phyloP scores from a whole-genome alignment of 352 stramenopile species.

The Globisporangium takayamanum region DNA sequence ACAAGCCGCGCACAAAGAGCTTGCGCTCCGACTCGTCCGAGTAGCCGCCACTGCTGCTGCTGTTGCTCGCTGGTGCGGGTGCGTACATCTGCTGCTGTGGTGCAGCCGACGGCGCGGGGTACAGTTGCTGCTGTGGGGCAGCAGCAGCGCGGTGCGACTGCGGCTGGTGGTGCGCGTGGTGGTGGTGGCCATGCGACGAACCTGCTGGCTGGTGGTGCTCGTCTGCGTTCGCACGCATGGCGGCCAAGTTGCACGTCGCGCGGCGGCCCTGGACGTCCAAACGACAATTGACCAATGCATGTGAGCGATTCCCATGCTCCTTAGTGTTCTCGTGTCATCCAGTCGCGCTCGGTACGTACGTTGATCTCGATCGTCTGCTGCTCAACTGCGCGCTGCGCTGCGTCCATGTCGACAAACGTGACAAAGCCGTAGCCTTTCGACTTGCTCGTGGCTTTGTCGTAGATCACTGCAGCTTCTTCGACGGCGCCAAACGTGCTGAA shows the following conservation, averaged over 20 bases:
- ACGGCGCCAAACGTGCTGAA: conserved; percentile 55
- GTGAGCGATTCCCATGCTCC: not conserved
- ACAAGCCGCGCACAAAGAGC: conserved; percentile 54
- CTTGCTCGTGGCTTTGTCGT: conserved; percentile 54
- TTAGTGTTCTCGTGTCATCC: too few species aligned
- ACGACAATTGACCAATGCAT: not conserved
- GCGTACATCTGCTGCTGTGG: conserved; percentile 1
- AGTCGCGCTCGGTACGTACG: conserved; percentile 21
- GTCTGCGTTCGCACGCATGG: conserved; percentile 30
- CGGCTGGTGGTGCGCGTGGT: conserved; percentile 5
- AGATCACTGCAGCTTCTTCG: conserved; percentile 53
- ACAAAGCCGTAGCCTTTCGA: conserved; percentile 62
- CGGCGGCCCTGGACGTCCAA: conserved; percentile 23
- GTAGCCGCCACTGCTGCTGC: conserved; percentile 1
- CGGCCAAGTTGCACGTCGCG: conserved; percentile 47
- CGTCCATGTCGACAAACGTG: conserved; percentile 62
- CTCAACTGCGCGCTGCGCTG: conserved; percentile 37
- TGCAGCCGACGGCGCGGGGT: conserved; percentile 11
- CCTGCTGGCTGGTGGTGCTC: conserved; percentile 25
- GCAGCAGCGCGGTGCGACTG: not conserved
- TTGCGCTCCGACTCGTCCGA: conserved; percentile 44
- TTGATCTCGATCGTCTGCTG: conserved; percentile 50
- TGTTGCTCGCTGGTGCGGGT: conserved; percentile 2
- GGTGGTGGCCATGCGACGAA: not conserved
- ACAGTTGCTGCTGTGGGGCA: not conserved